Percentiles rank a stretch among this genome's conserved stretches.
Evolutionary conservation across 2,329 filamentous ascomycete species (phyloP).

Genomic region (Phialocephala sp.): DNA sequence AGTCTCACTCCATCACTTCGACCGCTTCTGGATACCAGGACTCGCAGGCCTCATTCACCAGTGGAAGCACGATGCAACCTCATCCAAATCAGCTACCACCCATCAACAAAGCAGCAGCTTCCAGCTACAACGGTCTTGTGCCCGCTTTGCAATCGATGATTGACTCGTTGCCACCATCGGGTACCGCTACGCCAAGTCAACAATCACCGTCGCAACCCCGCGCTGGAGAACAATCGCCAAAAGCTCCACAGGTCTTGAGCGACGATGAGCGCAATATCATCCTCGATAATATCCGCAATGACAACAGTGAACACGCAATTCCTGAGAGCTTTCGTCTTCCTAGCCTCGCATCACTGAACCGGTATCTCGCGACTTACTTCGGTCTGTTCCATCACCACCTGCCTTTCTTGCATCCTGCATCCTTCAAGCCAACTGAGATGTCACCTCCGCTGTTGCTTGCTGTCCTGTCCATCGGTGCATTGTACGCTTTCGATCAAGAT

Average conservation of each 20-base stretch:
- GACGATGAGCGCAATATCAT: slow-evolving; percentile 88
- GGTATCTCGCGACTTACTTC: slow-evolving; percentile 95
- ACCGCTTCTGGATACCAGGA: slow-evolving; percentile 73
- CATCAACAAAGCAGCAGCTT: slow-evolving; percentile 64
- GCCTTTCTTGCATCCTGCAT: slow-evolving; percentile 91
- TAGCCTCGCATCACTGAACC: slow-evolving; percentile 79
- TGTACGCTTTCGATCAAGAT: slow-evolving; percentile 97
- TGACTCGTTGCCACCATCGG: slow-evolving; percentile 72
- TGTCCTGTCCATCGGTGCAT: slow-evolving; percentile 90
- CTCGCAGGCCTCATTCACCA: slow-evolving; percentile 66
- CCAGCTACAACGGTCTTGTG: slow-evolving; percentile 62
- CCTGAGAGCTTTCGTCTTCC: slow-evolving; percentile 91
- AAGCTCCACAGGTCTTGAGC: slow-evolving; percentile 78
- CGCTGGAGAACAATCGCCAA: slow-evolving; percentile 69
- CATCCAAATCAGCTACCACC: slow-evolving; percentile 69
- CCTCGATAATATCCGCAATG: slow-evolving; percentile 81
- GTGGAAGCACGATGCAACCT: slow-evolving; percentile 60
- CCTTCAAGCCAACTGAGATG: slow-evolving; percentile 80
- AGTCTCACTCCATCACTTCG: slow-evolving; percentile 75
- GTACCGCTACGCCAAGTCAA: slow-evolving; percentile 72
- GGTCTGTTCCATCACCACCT: slow-evolving; percentile 96
- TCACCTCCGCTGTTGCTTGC: slow-evolving; percentile 86
- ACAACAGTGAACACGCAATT: slow-evolving; percentile 81
- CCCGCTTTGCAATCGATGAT: slow-evolving; percentile 75
- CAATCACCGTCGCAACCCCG: slow-evolving; percentile 75